Evolutionary conservation across 768 basidiomycete species (phyloP), one percentile per base, ranked within the genome.

Genomic region (Lactarius psammicola): DNA sequence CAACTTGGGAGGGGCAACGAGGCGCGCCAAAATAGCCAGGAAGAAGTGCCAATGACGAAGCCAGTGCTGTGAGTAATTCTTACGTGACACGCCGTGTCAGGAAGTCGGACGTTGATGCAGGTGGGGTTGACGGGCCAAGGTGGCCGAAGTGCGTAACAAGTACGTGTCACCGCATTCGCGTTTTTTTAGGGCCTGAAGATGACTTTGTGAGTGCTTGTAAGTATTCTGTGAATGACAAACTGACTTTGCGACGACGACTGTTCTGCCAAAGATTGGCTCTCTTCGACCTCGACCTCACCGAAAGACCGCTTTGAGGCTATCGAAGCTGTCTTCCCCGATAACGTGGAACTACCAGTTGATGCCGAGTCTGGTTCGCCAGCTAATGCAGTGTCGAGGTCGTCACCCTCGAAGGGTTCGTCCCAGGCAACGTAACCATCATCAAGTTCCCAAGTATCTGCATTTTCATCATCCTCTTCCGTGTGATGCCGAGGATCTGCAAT

Each of bases 361-460:
- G 38, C 61, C 31, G 66, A 63, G 40, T 67, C 66, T 31, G 33
- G 57, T 23, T 63, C 66, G 30, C 26, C 65, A n/a, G 44, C 61
- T 11, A 58, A 34, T 7, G 31, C 66, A 23, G 34, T 17, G 59
- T 63, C 62, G 7, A 63, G 34, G 28, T 67, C 62, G 33, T 67
- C 61, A 33, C 61, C 62, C 23, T 59, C 65, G 20, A 59, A 26
- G 13, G 57, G 18, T 15, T 59, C 66, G 7, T 67, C 66, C 61
- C 66, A 63, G n/a, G 23, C 51, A 30, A n/a, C 57, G 33, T 59
- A 42, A 57, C 61, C 57, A 10, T 67, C 66, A 59, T 67, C 66
- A 44, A 67, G 66, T 15, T 67, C 66, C 66, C 66, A 67, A 59
- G 33, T 56, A 28, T 67, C 66, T 42, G 62, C 49, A 23, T 66